Evolutionary conservation across 2,329 filamentous ascomycete genomes (phyloP).

Genomic region (Colletotrichum zoysiae): DNA sequence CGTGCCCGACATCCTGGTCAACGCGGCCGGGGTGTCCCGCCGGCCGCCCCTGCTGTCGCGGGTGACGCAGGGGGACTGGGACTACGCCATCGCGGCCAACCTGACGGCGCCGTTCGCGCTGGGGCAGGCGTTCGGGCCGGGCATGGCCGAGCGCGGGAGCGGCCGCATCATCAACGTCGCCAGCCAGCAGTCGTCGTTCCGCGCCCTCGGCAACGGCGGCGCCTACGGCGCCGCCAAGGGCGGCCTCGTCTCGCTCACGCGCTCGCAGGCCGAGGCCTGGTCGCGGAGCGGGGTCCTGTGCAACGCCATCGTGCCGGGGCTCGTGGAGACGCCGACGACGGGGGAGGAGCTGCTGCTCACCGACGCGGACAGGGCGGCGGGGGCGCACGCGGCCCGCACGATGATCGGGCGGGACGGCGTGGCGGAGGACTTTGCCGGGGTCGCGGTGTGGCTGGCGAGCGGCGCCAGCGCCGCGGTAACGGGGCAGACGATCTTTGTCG

Average conservation of each 20-base stretch:
- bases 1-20: conserved; percentile 50
- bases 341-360: conserved; percentile 43
- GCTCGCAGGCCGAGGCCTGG: conserved; percentile 53
- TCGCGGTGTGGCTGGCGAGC: conserved; percentile 49
- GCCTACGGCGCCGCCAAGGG: conserved; percentile 51
- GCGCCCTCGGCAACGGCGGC: conserved; percentile 51
- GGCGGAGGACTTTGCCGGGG: conserved; percentile 50
- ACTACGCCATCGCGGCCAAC: conserved; percentile 50
- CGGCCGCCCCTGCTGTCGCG: conserved; percentile 50
- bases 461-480: conserved; percentile 50
- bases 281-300: conserved; percentile 50
- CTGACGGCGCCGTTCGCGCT: conserved; percentile 51
- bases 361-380: conserved; percentile 43
- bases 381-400: conserved; percentile 47
- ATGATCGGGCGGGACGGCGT: conserved; percentile 51
- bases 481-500: conserved; percentile 52
- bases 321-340: conserved; percentile 49
- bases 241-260: conserved; percentile 49
- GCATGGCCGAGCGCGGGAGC: conserved; percentile 49
- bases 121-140: conserved; percentile 50
- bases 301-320: conserved; percentile 50
- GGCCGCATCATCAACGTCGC: conserved; percentile 52
- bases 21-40: conserved; percentile 49
- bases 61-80: conserved; percentile 48
- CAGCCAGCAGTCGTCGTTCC: conserved; percentile 50